phyloP scores from a whole-genome alignment of 2,329 filamentous ascomycete species.

The Bipolaris gigantea region DNA sequence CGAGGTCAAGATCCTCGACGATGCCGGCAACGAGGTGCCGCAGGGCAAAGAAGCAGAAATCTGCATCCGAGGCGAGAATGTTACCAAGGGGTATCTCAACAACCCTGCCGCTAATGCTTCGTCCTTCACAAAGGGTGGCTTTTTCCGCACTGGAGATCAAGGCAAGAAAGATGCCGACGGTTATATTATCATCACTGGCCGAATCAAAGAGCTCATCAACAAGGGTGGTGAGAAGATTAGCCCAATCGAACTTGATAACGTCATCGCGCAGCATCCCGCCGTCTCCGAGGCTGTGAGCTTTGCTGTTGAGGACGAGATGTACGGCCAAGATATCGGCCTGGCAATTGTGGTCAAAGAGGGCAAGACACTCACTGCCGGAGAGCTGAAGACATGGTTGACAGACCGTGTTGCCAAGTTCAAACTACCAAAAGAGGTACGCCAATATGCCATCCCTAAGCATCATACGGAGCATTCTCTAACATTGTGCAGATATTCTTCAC shows the following conservation, averaged over 20 bases:
- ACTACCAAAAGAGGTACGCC: constrained; percentile 73
- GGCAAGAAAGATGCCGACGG: constrained; percentile 78
- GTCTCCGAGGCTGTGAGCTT: constrained; percentile 82
- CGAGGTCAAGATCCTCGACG: constrained; percentile 75
- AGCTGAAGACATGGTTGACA: constrained; percentile 68
- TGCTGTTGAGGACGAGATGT: constrained; percentile 78
- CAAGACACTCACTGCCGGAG: constrained; percentile 56
- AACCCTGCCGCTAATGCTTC: constrained; percentile 74
- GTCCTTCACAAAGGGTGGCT: constrained; percentile 73
- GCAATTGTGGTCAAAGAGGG: constrained; percentile 74
- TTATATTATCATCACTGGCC: constrained; percentile 83
- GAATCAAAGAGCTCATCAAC: constrained; percentile 92
- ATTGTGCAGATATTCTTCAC: constrained; percentile 71
- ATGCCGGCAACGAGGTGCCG: constrained; percentile 66
- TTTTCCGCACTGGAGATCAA: constrained; percentile 87
- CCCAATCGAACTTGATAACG: constrained; percentile 85
- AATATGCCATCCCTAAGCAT: constrained; percentile 7
- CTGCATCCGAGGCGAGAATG: constrained; percentile 78
- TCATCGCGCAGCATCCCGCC: constrained; percentile 71
- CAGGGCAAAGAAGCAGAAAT: constrained; percentile 78
- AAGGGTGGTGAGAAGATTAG: constrained; percentile 89
- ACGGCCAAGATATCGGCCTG: constrained; percentile 79
- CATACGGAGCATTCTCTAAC: constrained; percentile 24
- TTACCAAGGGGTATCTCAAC: constrained; percentile 84
- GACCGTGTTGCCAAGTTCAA: constrained; percentile 81